phyloP scores from a whole-genome alignment of 2,329 filamentous ascomycete genomes.

The Sporothrix euskadiensis region DNA sequence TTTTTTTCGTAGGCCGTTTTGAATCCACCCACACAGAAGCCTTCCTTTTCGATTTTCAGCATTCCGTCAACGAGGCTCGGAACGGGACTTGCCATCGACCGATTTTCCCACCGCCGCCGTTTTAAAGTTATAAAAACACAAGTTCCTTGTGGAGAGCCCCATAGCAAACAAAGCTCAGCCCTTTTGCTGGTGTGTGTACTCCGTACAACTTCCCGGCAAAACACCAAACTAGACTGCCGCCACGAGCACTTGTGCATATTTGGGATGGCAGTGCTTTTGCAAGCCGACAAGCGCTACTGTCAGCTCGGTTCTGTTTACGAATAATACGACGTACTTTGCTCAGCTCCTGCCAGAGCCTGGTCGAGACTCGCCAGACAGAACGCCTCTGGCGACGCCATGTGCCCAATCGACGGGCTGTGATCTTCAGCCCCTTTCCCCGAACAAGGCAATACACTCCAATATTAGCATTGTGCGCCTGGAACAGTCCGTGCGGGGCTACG shows the following conservation, averaged over 20 bases:
- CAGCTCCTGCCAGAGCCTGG: background rate
- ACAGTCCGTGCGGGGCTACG: background rate
- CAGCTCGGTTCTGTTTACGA: background rate
- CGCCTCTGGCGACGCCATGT: background rate
- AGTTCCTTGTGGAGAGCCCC: background rate
- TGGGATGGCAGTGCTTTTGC: background rate
- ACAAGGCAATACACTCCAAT: background rate
- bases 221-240: background rate
- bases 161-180: background rate
- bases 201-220: background rate
- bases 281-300: background rate
- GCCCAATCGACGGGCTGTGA: background rate
- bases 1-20: background rate
- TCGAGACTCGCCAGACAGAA: background rate
- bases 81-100: background rate
- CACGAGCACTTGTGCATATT: background rate
- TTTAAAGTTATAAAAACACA: background rate
- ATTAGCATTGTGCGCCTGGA: background rate
- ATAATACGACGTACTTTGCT: no score
- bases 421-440: background rate
- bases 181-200: background rate
- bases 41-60: background rate
- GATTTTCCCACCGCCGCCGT: background rate
- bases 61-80: slow-evolving; percentile 3
- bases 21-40: background rate